Base-by-base conservation (phyloP, 2,329 filamentous ascomycete genomes). In the Cordyceps sp. region DNA sequence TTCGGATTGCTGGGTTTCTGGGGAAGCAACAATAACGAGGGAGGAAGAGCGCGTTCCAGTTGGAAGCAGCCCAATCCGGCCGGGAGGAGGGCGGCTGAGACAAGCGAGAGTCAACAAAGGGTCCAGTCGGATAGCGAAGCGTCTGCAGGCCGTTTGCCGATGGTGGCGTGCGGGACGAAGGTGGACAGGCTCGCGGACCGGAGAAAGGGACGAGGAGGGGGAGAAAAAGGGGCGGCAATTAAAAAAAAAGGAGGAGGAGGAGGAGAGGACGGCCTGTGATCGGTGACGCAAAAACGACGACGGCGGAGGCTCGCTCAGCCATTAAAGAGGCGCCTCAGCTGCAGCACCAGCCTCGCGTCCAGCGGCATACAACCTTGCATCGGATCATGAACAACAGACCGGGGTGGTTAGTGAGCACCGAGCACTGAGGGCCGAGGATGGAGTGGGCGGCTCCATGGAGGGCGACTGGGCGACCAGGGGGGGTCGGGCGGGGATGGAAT, bases 11-110 rank as follows among this genome's bases (percentile, higher is more conserved):
- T 9, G 24, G 20, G 31, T 28, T 26, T 31, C 28, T 17, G 29
- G 34, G 25, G 25, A 23, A n/a, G 25, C 25, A 22, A 29, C 26
- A 21, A 20, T 20, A 15, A 10, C 16, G 30, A n/a, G n/a, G n/a
- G n/a, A 23, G 29, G 21, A 17, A 20, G 27, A 7, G 28, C n/a
- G 31, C 34, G 31, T 36, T 36, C 34, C 34, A 36, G 34, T 20
- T 8, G 20, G 23, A 10, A 29, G 30, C n/a, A n/a, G n/a, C n/a
- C n/a, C n/a, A n/a, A n/a, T n/a, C n/a, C n/a, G n/a, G 21, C 33
- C 30, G 25, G 23, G 23, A 31, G 29, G 12, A 26, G 30, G 27
- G 18, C 26, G 23, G 16, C 34, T 24, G 14, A 30, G 21, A 22
- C 10, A 18, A 13, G 25, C 3, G 29, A 31, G 32, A 24, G 24